These are phyloP conservation scores for Fusarium sp. DNA, from an alignment of 2,329 filamentous ascomycete genomes.

Conservation along the genomic window DNA sequence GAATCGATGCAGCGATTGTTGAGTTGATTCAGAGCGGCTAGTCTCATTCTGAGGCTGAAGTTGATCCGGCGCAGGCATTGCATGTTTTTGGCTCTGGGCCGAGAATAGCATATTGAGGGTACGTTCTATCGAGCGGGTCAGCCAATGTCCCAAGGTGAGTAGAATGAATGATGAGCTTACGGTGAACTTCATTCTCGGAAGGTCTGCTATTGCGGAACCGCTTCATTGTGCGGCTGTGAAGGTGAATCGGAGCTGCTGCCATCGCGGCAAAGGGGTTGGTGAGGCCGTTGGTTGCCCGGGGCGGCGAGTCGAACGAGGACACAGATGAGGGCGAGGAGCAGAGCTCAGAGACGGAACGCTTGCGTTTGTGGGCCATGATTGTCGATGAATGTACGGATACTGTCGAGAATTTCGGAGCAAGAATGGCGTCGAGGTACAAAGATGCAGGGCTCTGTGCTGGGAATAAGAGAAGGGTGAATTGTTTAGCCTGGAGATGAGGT, in stretches of 20 bases:
- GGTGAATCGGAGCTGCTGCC: conserved; percentile 54
- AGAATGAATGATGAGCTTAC: conserved; percentile 53
- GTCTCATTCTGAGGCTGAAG: conserved; percentile 16
- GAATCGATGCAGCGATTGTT: conserved; percentile 70
- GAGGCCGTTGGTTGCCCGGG: conserved; percentile 45
- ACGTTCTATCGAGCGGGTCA: conserved; percentile 56
- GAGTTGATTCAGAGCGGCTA: conserved; percentile 42
- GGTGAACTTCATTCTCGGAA: conserved; percentile 65
- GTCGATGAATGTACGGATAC: background rate
- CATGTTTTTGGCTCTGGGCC: conserved; percentile 57
- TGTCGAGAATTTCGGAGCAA: background rate
- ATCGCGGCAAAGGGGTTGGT: conserved; percentile 49
- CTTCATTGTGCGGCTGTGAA: conserved; percentile 70
- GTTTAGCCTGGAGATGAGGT: conserved; percentile 6
- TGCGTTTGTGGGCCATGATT: conserved; percentile 67
- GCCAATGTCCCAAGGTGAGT: conserved; percentile 13
- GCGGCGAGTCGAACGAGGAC: conserved; percentile 55
- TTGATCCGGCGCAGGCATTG: conserved; percentile 1
- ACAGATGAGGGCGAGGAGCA: conserved; percentile 60
- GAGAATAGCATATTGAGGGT: conserved; percentile 70
- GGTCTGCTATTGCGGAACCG: conserved; percentile 70
- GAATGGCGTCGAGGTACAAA: background rate
- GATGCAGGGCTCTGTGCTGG: background rate
- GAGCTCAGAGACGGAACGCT: conserved; percentile 71
- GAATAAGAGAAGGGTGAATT: background rate